Conservation (phyloP, 2,329 filamentous ascomycete species). For the Dothidotthia symphoricarpi region DNA sequence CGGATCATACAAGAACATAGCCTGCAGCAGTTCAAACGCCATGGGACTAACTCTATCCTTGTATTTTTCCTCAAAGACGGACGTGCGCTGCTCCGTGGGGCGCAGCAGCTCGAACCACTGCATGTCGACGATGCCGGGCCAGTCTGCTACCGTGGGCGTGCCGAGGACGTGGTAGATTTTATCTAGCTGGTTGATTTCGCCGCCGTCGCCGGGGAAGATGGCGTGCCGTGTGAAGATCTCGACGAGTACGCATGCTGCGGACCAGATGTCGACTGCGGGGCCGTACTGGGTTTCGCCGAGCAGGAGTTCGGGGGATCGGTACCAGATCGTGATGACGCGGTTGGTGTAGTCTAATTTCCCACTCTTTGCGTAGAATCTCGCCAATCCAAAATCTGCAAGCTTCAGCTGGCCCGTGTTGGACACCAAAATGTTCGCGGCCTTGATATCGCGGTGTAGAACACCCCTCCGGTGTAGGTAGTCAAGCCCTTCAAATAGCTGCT, state of each 20-base stretch:
- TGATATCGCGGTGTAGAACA: slow-evolving; percentile 97
- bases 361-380: slow-evolving; percentile 92
- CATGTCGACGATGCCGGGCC: slow-evolving; percentile 90
- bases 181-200: slow-evolving; percentile 93
- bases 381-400: slow-evolving; percentile 92
- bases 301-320: slow-evolving; percentile 89
- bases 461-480: slow-evolving; percentile 90
- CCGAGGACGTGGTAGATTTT: slow-evolving; percentile 94
- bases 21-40: slow-evolving; percentile 76
- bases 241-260: slow-evolving; percentile 91
- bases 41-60: slow-evolving; percentile 71
- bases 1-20: slow-evolving; percentile 90
- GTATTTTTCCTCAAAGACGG: slow-evolving; percentile 81
- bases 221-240: slow-evolving; percentile 94
- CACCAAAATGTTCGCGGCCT: slow-evolving; percentile 94
- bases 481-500: slow-evolving; percentile 88
- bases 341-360: slow-evolving; percentile 95
- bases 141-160: slow-evolving; percentile 78
- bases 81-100: slow-evolving; percentile 69
- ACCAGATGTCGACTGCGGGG: slow-evolving; percentile 95
- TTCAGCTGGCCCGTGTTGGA: slow-evolving; percentile 87
- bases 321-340: slow-evolving; percentile 98
- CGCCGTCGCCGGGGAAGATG: slow-evolving; percentile 92
- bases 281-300: slow-evolving; percentile 95
- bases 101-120: slow-evolving; percentile 94